phyloP scores from a whole-genome alignment of 1,139 yeast species.

The Protomyces inundatus region DNA sequence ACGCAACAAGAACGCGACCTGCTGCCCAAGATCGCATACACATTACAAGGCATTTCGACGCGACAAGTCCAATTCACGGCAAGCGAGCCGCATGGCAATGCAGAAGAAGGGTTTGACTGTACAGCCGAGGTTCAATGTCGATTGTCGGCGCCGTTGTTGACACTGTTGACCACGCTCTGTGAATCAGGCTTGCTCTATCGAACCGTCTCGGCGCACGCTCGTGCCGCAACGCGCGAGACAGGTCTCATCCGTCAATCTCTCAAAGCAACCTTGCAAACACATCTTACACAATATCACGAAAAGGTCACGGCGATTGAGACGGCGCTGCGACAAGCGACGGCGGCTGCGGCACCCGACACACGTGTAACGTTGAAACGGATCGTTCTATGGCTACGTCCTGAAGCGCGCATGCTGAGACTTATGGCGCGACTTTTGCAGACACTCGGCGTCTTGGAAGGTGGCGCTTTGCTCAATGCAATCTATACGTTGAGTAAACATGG shows the following conservation, averaged over 20 bases:
- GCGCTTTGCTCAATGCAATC: slow-evolving; percentile 53
- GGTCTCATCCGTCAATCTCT: slow-evolving; percentile 48
- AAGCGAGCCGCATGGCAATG: too few relatives aligned
- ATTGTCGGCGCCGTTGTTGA: slow-evolving; percentile 55
- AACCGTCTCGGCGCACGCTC: slow-evolving; percentile 43
- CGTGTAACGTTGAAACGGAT: slow-evolving; percentile 41
- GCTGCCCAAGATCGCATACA: not conserved
- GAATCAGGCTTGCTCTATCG: slow-evolving; percentile 72
- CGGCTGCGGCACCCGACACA: slow-evolving; percentile 30
- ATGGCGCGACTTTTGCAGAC: slow-evolving; percentile 44
- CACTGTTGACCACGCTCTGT: slow-evolving; percentile 52
- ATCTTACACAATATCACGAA: slow-evolving; percentile 52
- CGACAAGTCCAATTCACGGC: not conserved
- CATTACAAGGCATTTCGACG: not conserved
- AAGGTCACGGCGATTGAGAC: slow-evolving; percentile 52
- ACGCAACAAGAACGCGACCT: not conserved
- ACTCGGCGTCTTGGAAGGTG: slow-evolving; percentile 45
- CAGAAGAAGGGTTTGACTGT: not conserved
- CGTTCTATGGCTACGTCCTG: slow-evolving; percentile 49
- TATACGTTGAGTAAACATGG: slow-evolving; percentile 57
- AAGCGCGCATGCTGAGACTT: slow-evolving; percentile 54
- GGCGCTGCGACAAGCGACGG: slow-evolving; percentile 34
- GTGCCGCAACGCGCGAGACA: slow-evolving; percentile 36
- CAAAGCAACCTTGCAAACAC: slow-evolving; percentile 51
- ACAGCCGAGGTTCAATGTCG: not conserved